These are phyloP conservation scores for Martensiomyces pterosporus DNA, from an alignment of 192 early-diverging fungal species.

Conservation along the genomic window DNA sequence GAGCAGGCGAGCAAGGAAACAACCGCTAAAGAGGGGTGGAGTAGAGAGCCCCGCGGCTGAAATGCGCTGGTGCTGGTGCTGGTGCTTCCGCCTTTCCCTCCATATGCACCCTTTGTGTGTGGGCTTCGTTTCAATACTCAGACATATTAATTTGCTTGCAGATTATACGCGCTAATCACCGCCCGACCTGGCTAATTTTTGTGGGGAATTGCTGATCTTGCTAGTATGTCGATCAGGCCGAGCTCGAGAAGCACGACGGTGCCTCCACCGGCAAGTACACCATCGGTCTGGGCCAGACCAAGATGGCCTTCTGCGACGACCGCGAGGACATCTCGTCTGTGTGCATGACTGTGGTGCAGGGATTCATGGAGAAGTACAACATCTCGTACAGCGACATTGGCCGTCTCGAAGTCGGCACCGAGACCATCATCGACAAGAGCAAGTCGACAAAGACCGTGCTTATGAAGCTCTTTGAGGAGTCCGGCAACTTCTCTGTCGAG, in stretches of 20 bases:
- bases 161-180: too few relatives aligned
- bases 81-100: too few relatives aligned
- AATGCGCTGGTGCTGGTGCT: too few relatives aligned
- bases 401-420: slow-evolving; percentile 95
- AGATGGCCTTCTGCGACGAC: slow-evolving; percentile 96
- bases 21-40: too few relatives aligned
- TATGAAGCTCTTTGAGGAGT: slow-evolving; percentile 91
- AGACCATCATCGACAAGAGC: slow-evolving; percentile 99
- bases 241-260: slow-evolving; percentile 80
- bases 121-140: too few relatives aligned
- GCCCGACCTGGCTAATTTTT: too few relatives aligned
- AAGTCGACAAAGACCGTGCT: slow-evolving; percentile 96
- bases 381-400: slow-evolving; percentile 84
- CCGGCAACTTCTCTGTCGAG: slow-evolving; percentile 90
- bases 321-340: slow-evolving; percentile 63
- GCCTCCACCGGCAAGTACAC: slow-evolving; percentile 97
- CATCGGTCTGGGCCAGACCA: slow-evolving; percentile 92
- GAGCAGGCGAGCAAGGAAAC: too few relatives aligned
- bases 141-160: too few relatives aligned
- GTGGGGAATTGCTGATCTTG: too few relatives aligned
- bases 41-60: too few relatives aligned
- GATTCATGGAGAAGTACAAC: slow-evolving; percentile 89
- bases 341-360: slow-evolving; percentile 71
- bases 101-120: too few relatives aligned
- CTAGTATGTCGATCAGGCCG: slow-evolving; percentile 42